Base-by-base conservation (phyloP, 2,329 filamentous ascomycete species). In the Reticulascus tulasneorum region DNA sequence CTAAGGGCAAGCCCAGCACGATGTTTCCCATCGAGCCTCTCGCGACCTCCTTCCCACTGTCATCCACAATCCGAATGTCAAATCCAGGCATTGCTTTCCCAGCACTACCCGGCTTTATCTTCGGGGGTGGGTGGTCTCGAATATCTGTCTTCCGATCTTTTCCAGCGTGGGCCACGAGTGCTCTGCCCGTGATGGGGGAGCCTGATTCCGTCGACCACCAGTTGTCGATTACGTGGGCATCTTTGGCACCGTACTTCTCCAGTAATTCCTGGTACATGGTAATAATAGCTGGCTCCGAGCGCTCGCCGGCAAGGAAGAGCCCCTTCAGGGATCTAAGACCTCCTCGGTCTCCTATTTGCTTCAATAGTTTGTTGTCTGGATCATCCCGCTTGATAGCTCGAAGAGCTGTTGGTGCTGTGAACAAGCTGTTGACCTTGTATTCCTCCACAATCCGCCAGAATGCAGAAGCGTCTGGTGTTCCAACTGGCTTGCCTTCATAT, bases 21-120 rank as follows among this genome's bases (percentile, higher is more conserved):
- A 96, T 93, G 55, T 96, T 96, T 0, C 90, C 91, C 86, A 94
- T 94, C 16, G 66, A 78, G 2, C 85, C 86, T 20, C 62, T 68
- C n/a, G 73, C 59, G 0, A 94, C 69, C 55, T 89, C 83, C 2
- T 73, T 70, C 6, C 90, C 90, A 1, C 78, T 66, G 50, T 96
- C 89, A 54, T 94, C 80, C 4, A 96, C 88, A 11, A 91, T 73
- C 12, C 83, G 75, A 4, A 96, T 84, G 50, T 95, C 86, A 51
- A 94, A 96, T 0, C 90, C 91, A 0, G 89, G 90, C 82, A 94
- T 88, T 0, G 89, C 77, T 56, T 94, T 93, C 1, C 90, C 90
- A 6, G 90, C 91, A 42, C 86, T 91, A 1, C 91, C 91, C 1
- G 89, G 86, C 49, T 84, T 89, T 54, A 91, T 77, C 0, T 64